A percentile compares a stretch with the other conserved stretches of the same genome.
Evolutionary conservation across 2,329 filamentous ascomycete species (phyloP).

Genomic region (Niveomyces coronatus): DNA sequence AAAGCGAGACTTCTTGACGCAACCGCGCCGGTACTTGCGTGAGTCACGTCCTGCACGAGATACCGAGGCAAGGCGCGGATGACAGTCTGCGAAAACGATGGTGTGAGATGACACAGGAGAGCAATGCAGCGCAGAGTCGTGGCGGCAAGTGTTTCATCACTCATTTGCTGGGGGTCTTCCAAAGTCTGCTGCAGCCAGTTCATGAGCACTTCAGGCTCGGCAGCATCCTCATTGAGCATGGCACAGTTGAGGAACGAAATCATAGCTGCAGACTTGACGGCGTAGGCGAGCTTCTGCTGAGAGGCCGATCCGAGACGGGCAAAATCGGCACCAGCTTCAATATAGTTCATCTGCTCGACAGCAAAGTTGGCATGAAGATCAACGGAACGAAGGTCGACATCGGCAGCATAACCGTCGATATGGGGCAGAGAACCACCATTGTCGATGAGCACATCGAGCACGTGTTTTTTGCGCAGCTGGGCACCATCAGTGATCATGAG

Average conservation of each 20-base stretch:
- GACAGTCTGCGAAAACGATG: constrained; percentile 61
- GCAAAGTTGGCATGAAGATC: constrained; percentile 62
- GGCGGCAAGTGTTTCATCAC: constrained; percentile 64
- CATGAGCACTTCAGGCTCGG: constrained; percentile 69
- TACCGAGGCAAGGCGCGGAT: constrained; percentile 75
- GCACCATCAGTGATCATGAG: constrained; percentile 56
- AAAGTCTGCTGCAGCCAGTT: constrained; percentile 79
- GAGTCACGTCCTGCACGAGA: constrained; percentile 73
- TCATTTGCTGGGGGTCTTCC: constrained; percentile 70
- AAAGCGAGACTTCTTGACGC: constrained; percentile 80
- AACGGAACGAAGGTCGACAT: constrained; percentile 45
- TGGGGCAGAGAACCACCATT: constrained; percentile 29
- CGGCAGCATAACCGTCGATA: constrained; percentile 26
- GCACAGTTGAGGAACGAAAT: constrained; percentile 80
- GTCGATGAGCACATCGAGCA: constrained; percentile 65
- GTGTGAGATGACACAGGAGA: constrained; percentile 65
- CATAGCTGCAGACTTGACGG: constrained; percentile 74
- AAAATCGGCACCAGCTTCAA: constrained; percentile 88
- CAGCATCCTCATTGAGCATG: constrained; percentile 69
- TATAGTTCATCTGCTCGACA: constrained; percentile 69
- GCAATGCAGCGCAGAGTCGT: constrained; percentile 75
- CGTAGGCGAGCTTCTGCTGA: constrained; percentile 78
- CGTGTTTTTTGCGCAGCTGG: constrained; percentile 48
- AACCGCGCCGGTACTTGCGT: constrained; percentile 56
- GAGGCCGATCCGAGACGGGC: constrained; percentile 67